Base-by-base conservation (phyloP, 2,329 filamentous ascomycete species). In the Microthyrium microscopicum region DNA sequence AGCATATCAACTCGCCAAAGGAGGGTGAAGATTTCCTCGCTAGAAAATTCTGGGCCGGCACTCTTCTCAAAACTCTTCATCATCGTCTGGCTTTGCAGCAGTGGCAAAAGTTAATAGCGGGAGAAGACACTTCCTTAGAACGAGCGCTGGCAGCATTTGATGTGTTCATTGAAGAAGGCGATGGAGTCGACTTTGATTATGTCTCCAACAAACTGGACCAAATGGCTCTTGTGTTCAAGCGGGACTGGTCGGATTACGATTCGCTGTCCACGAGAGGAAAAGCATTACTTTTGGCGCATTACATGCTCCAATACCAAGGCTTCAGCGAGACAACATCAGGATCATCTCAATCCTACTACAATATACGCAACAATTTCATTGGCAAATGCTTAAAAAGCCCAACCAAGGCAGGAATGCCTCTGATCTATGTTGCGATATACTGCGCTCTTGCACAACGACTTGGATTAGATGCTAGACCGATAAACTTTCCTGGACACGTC, bases 391-490 rank as follows among this genome's bases (percentile, higher is more conserved):
- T 95, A 27, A 73, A 71, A 22, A 73, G 79, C 31, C 57, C 68
- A 5, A 65, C 68, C 0, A 83, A 92, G 46, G 74, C 80, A 19
- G 87, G 84, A 2, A 64, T 94, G 6, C 89, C 87, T 2, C 65
- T 94, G 32, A 77, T 94, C 40, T 89, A 83, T 2, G 77, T 77
- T 35, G 77, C 77, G 39, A 92, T 95, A 40, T 98, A 77, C 55
- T 89, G 79, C 47, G 75, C 73, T 37, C 53, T 95, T 12, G 85
- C 83, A 1, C 65, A 70, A 35, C 68, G 78, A 24, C 51, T 94
- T 9, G 79, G 77, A 2, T 54, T 98, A 29, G 67, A 77, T 43
- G 82, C 85, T 1, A 70, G 73, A 21, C 83, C 80, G 34, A 87
- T 80, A 44, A 75, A 77, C 27, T 80, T 87, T 46, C 83, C 87